These are phyloP conservation scores for Aegilops umbellulata DNA, from an alignment of 176 grass and related monocot species.

Conservation along the genomic window DNA sequence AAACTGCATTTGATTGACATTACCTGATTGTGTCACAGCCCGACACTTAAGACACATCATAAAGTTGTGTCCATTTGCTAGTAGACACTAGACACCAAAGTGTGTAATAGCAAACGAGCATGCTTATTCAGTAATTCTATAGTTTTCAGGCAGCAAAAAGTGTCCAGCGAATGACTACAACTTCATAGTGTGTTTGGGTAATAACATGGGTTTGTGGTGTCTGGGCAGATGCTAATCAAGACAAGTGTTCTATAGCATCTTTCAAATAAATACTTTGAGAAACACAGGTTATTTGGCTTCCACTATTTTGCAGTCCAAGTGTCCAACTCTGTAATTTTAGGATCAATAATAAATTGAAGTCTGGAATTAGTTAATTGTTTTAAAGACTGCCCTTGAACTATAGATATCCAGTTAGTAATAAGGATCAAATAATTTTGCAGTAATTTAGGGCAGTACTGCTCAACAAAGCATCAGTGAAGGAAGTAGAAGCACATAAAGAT, in stretches of 20 bases:
- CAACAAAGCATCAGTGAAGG: not conserved
- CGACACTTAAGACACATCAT: not conserved
- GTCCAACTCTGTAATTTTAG: not conserved
- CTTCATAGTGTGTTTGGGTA: not conserved
- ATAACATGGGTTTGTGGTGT: not conserved
- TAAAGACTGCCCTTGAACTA: not conserved
- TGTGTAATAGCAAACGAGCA: not conserved
- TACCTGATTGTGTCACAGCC: not conserved
- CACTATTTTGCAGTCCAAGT: not conserved
- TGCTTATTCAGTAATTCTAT: not conserved
- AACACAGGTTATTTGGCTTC: not conserved
- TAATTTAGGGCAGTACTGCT: not conserved
- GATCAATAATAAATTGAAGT: not conserved
- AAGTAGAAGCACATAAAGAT: constrained; percentile 3
- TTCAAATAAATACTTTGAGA: not conserved
- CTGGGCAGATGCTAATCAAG: not conserved
- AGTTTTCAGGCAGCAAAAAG: not conserved
- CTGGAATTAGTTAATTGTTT: not conserved
- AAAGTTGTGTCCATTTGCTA: not conserved
- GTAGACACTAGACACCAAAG: not conserved
- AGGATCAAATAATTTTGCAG: not conserved
- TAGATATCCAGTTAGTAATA: not conserved
- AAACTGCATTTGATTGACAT: not conserved
- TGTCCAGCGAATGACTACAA: not conserved
- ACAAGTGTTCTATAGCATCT: not conserved